Base-by-base conservation (phyloP, 179 eudicot genomes). In the Carnegiea gigantea region DNA sequence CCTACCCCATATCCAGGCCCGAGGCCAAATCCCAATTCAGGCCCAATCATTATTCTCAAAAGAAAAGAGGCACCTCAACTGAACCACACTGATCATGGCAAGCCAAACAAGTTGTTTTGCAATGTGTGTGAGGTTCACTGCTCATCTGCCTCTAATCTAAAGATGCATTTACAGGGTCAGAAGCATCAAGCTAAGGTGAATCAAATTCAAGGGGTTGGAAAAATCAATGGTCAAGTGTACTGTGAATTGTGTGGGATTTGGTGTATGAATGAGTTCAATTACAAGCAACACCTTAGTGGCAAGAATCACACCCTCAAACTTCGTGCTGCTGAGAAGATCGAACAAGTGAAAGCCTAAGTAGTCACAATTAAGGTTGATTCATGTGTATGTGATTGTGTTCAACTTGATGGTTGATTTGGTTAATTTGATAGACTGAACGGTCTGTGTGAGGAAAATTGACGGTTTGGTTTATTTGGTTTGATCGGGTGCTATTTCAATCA, bases 141-240 rank as follows among this genome's bases (percentile, higher is more conserved):
- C 78, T 21, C 89, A 4, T 84, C 89, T 73, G 11, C 82, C 11
- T 24, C 17, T n/a, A 83, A 82, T 76, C 81, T 86, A 13, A 71
- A 79, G 65, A 90, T 88, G 86, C 93, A 90, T 77, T 38, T 87
- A 2, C 82, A 76, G 78, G 91, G 93, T 60, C 87, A 86, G 51
- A 83, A 85, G 60, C 93, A 90, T 85, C 77, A 80, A 83, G 84
- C 87, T 73, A 87, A 86, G 75, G 51, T 80, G 82, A 80, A 82
- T 5, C 11, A 57, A 57, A 57, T 1, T 30, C 44, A 68, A 26
- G 73, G 73, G 76, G 60, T 21, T 76, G 73, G 76, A 48, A 43
- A n/a, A 38, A 30, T 5, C 12, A 12, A 2, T 51, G 44, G 13
- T 12, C 44, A 15, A 38, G 78, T 76, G 12, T 54, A 57, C 24